Evolutionary conservation across 306 rosid species (phyloP), one percentile per base, ranked within the genome.

Genomic region (Cyamopsis tetragonoloba): DNA sequence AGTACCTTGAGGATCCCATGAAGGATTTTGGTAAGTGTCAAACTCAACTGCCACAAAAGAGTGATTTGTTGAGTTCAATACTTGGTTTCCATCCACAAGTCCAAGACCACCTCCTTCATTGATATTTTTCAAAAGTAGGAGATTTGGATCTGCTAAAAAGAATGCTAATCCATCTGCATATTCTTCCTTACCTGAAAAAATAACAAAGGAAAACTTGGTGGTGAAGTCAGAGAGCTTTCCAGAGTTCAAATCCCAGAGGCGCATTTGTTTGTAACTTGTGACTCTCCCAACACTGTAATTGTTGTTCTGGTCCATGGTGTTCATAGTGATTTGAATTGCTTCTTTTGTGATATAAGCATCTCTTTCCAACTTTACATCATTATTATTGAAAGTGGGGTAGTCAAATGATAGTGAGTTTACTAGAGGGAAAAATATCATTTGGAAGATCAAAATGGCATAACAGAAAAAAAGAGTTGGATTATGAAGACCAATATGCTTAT

Each of bases 161-260:
- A 88, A 88, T 6, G 80, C 61, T 46, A 83, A 37, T 20, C 87
- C 95, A 42, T 85, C 84, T 27, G 64, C 91, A 59, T 66, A 81
- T 0, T 0, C 0, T 0, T 0, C 3, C 5, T 53, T 17, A 0
- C 57, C 20, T 4, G 91, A 64, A 53, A 18, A 70, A 34, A 87
- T 10, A 64, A 54, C 35, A 30, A 85, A 87, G 58, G 83, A 63
- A 55, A 88, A 88, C 1, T 63, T 6, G 50, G 88, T 79, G 3
- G 53, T 15, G 64, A 83, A 88, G 73, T 79, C 77, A 7, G 84
- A 8, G 56, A 80, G 73, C 1, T 56, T 59, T 7, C 73, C 20
- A 1, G 85, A 50, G 11, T 11, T 27, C 24, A 7, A 34, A 22
- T 85, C 75, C 90, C 85, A 85, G 1, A 87, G 77, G 7, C 15